These are phyloP conservation scores for Knoxia roxburghii DNA, from an alignment of 257 asterid genomes.

Conservation along the genomic window DNA sequence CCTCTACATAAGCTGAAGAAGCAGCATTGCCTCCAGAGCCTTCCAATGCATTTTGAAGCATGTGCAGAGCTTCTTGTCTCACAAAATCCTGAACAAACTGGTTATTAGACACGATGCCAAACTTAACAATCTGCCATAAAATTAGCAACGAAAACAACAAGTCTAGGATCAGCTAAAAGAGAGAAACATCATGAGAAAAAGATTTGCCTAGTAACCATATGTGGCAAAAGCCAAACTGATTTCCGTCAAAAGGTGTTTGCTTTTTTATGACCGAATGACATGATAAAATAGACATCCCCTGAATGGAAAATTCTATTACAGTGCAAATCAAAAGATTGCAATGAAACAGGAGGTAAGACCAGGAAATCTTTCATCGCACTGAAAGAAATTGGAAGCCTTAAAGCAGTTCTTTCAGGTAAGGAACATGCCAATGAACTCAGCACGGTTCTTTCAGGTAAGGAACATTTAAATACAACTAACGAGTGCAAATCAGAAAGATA, in stretches of 20 bases:
- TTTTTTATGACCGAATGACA: not conserved
- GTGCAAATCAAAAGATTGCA: not conserved
- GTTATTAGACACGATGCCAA: not conserved
- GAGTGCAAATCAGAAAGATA: conserved; percentile 18
- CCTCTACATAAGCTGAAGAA: conserved; percentile 75
- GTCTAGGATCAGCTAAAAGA: not conserved
- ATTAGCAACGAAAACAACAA: not conserved
- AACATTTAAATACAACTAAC: not conserved
- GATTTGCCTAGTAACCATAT: not conserved
- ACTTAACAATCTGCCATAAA: not conserved
- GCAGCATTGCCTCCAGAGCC: conserved; percentile 86
- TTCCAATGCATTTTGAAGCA: conserved; percentile 97
- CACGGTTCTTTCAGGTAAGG: conserved; percentile 5
- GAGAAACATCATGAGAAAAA: not conserved
- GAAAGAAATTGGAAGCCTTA: conserved; percentile 2
- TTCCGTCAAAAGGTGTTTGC: too few relatives aligned
- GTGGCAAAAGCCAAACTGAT: not conserved
- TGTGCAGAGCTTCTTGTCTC: conserved; percentile 88
- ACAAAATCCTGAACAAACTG: conserved; percentile 72
- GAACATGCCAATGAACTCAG: not conserved
- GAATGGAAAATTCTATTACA: not conserved
- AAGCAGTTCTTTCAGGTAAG: not conserved
- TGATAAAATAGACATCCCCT: not conserved
- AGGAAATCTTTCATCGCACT: not conserved
- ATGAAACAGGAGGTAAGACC: not conserved